Conservation (phyloP, 176 grass and related monocot species). For the Thalia dealbata region DNA sequence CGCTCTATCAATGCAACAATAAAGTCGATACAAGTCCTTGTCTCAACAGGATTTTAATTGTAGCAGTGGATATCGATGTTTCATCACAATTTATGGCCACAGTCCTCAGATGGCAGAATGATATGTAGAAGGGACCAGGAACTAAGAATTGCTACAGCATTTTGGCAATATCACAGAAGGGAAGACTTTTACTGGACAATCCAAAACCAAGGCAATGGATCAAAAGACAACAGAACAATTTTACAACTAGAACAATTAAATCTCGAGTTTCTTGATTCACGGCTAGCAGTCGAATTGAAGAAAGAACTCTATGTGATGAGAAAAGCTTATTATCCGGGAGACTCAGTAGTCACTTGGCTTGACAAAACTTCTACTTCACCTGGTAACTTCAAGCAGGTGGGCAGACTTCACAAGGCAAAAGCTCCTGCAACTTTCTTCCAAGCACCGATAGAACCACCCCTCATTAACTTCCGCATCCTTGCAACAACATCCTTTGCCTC, state of each 20-base stretch:
- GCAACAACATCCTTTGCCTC: constrained; percentile 40
- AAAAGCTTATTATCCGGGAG: not conserved
- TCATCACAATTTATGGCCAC: too few species aligned
- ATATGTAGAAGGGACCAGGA: too few species aligned
- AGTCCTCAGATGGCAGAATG: too few species aligned
- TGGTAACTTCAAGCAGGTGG: not conserved
- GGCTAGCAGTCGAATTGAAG: not conserved
- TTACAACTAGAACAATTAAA: not conserved
- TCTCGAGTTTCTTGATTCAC: not conserved
- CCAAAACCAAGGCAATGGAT: too few species aligned
- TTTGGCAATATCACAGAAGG: too few species aligned
- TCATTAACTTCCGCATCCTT: constrained; percentile 39
- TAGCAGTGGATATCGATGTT: too few species aligned
- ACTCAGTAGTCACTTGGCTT: not conserved
- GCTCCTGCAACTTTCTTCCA: constrained; percentile 67
- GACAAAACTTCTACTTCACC: not conserved
- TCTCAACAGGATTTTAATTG: too few species aligned
- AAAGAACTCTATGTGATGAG: not conserved
- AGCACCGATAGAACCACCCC: constrained; percentile 39
- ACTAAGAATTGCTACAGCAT: too few species aligned
- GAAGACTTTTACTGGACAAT: too few species aligned
- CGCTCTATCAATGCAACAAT: too few species aligned
- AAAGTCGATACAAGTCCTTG: too few species aligned
- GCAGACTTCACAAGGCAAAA: constrained; percentile 13
- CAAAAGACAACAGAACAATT: not conserved